Evolutionary conservation across 1,284 basidiomycete genomes (phyloP), one percentile per base, ranked within the genome.

Genomic region (Cryptococcus sp.): DNA sequence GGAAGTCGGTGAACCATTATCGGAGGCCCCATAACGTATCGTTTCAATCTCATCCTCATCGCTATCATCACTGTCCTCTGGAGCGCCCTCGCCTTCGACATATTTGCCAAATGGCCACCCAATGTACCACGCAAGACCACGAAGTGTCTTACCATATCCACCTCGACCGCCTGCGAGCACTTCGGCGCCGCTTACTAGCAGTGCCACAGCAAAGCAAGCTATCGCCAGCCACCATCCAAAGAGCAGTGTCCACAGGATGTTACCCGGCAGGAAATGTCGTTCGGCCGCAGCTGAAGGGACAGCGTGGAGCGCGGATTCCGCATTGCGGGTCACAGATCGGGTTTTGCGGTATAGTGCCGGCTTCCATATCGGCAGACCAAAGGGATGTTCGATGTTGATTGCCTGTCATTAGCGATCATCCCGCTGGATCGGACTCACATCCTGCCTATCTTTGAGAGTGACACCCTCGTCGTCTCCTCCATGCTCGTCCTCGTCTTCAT

Each of bases 361-460:
- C 76, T 99, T 99, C 96, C 96, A 98, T 70, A 99, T 98, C 43
- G 91, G 96, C 60, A 99, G 81, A 80, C 96, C 96, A 74, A 99
- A 98, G 7, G 96, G 96, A 75, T 99, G 96, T 72, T 97, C 91
- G 70, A 97, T 92, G 76, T 98, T 98, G 74, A 98, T 96, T 62
- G 80, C 80, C 77, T 77, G 54, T 21, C 18, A 43, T 44, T 31
- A 50, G 19, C 21, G 49, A 60, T 25, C 55, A 52, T 25, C 19
- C 18, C 13, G 45, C n/a, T 4, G 10, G 31, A 13, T 13, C 14
- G 0, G 1, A 70, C 78, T 67, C 52, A 94, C 87, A 43, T 96
- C 97, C 73, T 99, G 96, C 25, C 96, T 85, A 64, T 98, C 93
- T 75, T 88, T 92, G 61, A 98, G 78, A 0, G 94, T 98, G 63